Percentiles rank a stretch among this genome's conserved stretches.
phyloP scores from a whole-genome alignment of 345 rosid genomes.

The Arabis alpina region DNA sequence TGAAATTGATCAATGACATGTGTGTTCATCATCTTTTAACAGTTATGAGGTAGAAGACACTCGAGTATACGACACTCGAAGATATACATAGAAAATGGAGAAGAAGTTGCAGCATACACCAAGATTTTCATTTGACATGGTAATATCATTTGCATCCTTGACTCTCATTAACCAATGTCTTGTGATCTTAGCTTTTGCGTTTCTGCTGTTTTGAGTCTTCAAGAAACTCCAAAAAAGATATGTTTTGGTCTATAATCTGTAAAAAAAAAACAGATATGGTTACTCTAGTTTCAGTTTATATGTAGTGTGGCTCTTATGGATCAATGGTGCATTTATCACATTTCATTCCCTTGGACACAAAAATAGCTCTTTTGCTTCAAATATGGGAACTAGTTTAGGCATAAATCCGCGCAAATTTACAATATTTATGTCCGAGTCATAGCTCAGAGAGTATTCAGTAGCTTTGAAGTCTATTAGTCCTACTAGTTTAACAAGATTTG shows the following conservation, averaged over 20 bases:
- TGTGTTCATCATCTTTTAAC: slow-evolving; percentile 9
- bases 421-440: background rate
- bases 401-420: background rate
- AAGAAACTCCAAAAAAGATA: background rate
- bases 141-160: slow-evolving; percentile 2
- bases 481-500: no score
- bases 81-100: slow-evolving; percentile 10
- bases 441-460: background rate
- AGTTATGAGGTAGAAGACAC: background rate
- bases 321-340: slow-evolving; percentile 1
- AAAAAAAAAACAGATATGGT: background rate
- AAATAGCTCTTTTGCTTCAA: background rate
- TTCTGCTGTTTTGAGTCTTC: slow-evolving; percentile 4
- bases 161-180: slow-evolving; percentile 7
- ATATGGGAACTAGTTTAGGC: background rate
- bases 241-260: slow-evolving; percentile 9
- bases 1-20: slow-evolving; percentile 20
- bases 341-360: background rate
- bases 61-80: background rate
- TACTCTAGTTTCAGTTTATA: no score
- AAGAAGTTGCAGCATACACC: background rate
- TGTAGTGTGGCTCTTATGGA: no score
- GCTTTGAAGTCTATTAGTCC: background rate
- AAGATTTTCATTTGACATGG: slow-evolving; percentile 23
- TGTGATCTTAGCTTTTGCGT: slow-evolving; percentile 23